Conservation (phyloP, 805 yeast species). For the Saccharomycopsis sp. region DNA sequence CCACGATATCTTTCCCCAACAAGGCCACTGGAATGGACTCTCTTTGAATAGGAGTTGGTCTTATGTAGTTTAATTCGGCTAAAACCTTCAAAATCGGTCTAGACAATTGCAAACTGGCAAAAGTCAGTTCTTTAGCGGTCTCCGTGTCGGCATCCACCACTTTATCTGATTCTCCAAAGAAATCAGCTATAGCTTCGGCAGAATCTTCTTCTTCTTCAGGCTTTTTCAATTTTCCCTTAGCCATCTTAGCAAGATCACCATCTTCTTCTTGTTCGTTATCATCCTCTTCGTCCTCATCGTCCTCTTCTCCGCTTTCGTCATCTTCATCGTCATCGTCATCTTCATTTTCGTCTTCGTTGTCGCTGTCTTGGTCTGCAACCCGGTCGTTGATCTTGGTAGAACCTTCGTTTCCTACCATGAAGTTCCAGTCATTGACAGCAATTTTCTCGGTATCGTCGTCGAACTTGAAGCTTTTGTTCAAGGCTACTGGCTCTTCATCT, state of each 20-base stretch:
- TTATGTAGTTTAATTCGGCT: constrained; percentile 70
- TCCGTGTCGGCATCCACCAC: constrained; percentile 38
- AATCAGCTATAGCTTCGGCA: constrained; percentile 75
- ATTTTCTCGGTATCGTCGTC: constrained; percentile 48
- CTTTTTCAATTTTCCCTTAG: constrained; percentile 19
- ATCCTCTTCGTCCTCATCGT: constrained; percentile 5
- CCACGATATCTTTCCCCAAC: constrained; percentile 92
- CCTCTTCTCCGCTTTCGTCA: constrained; percentile 8
- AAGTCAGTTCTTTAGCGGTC: constrained; percentile 44
- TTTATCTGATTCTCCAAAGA: constrained; percentile 54
- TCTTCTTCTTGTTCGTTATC: constrained; percentile 23
- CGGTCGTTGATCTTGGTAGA: background rate
- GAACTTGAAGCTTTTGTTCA: constrained; percentile 72
- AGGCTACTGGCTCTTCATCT: constrained; percentile 33
- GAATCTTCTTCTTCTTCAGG: constrained; percentile 50
- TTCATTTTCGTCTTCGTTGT: constrained; percentile 17
- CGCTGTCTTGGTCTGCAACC: constrained; percentile 5
- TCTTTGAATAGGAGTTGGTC: constrained; percentile 91
- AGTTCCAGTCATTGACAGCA: constrained; percentile 78
- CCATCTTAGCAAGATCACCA: background rate
- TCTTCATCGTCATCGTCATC: constrained; percentile 8
- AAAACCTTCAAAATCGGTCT: constrained; percentile 87
- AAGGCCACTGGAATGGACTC: constrained; percentile 91
- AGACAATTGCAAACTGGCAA: constrained; percentile 73
- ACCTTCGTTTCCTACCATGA: constrained; percentile 41